These are phyloP conservation scores for Roridomyces roridus DNA, from an alignment of 768 basidiomycete species.

Conservation along the genomic window DNA sequence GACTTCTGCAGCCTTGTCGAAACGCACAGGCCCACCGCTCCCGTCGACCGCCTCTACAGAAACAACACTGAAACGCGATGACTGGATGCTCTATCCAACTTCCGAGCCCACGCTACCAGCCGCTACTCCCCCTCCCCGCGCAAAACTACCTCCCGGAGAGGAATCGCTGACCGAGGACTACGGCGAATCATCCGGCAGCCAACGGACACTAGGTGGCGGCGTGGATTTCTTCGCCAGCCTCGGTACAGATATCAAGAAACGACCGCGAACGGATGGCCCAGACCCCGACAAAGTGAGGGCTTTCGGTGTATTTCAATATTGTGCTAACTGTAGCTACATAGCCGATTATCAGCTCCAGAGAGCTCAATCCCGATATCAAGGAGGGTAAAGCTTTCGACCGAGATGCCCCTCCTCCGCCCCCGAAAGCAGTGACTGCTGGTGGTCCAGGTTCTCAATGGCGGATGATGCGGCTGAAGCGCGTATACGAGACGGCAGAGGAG, in stretches of 20 bases:
- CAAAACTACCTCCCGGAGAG: conserved; percentile 35
- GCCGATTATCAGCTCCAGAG: conserved; percentile 65
- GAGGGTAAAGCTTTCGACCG: conserved; percentile 49
- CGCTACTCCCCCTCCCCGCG: conserved; percentile 30
- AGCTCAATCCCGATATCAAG: conserved; percentile 65
- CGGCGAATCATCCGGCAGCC: conserved; percentile 52
- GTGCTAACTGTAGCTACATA: conserved; percentile 35
- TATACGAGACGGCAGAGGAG: conserved; percentile 91
- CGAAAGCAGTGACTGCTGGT: conserved; percentile 71
- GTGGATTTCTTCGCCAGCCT: conserved; percentile 92
- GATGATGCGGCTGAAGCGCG: conserved; percentile 93
- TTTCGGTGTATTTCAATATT: background rate
- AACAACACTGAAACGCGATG: conserved; percentile 68
- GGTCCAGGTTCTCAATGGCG: conserved; percentile 96
- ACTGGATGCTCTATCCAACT: conserved; percentile 85
- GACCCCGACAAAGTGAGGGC: conserved; percentile 73
- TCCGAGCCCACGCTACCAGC: conserved; percentile 35
- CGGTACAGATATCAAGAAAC: conserved; percentile 76
- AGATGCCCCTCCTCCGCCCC: conserved; percentile 45
- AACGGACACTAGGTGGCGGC: conserved; percentile 58
- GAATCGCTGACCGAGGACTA: conserved; percentile 72
- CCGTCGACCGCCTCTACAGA: conserved; percentile 55
- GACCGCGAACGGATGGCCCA: conserved; percentile 60
- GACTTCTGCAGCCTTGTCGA: conserved; percentile 60
- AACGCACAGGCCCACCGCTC: conserved; percentile 51